Evolutionary conservation across 179 eudicot genomes (phyloP).

Genomic region (Carnegiea gigantea): DNA sequence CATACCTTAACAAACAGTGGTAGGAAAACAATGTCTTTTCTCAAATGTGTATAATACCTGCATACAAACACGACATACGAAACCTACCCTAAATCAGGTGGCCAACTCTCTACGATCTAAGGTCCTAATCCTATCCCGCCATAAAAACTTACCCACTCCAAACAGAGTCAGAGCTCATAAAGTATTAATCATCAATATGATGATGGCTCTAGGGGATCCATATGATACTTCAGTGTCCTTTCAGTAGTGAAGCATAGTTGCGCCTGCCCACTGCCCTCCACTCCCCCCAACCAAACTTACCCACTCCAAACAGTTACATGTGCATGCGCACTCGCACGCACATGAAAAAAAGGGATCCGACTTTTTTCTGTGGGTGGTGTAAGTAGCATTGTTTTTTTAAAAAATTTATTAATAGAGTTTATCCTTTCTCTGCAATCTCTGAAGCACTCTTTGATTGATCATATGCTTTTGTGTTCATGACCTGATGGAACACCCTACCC

Average conservation of each 20-base stretch:
- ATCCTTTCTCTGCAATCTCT: neutral
- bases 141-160: no score
- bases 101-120: no score
- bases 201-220: neutral
- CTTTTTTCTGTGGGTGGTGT: neutral
- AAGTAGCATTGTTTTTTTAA: no score
- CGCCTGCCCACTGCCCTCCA: neutral
- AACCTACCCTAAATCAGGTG: no score
- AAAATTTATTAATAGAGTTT: neutral
- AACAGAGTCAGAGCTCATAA: neutral
- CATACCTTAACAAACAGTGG: no score
- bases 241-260: neutral
- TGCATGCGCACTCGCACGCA: no score
- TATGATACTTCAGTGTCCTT: neutral
- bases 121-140: no score
- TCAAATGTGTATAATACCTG: no score
- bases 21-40: no score
- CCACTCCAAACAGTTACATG: no score
- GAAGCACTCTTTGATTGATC: neutral
- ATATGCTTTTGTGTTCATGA: no score
- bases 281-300: neutral
- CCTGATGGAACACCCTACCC: neutral
- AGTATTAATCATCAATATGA: neutral
- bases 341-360: neutral
- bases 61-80: no score